phyloP scores from a whole-genome alignment of 352 stramenopile species.

The Thraustochytrium striatum region DNA sequence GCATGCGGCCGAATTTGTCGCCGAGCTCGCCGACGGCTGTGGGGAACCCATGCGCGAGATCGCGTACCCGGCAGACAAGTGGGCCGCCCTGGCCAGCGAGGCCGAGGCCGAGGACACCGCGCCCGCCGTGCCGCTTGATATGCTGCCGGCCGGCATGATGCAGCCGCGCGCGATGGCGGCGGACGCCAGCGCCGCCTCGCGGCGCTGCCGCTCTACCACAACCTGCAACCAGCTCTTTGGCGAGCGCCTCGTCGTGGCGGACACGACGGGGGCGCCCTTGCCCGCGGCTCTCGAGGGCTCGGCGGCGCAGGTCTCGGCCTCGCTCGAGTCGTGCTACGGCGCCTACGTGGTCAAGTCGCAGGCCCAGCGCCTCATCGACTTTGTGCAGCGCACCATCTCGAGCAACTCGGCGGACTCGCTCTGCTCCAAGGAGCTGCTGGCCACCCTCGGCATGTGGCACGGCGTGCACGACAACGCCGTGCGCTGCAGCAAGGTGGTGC shows the following conservation, averaged over 20 bases:
- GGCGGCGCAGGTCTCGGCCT: constrained; percentile 60
- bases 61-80: neutral
- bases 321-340: constrained; percentile 58
- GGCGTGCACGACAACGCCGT: constrained; percentile 63
- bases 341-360: constrained; percentile 24
- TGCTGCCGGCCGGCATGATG: neutral
- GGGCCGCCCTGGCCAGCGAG: neutral
- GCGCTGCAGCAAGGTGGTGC: constrained; percentile 59
- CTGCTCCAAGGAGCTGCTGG: constrained; percentile 54
- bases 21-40: constrained; percentile 1
- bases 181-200: neutral
- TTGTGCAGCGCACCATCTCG: constrained; percentile 56
- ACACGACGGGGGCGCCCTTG: constrained; percentile 60
- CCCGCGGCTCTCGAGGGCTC: constrained; percentile 60
- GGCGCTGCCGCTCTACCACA: neutral
- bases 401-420: constrained; percentile 49
- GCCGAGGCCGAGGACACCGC: constrained; percentile 1
- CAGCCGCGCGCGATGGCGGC: neutral
- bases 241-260: constrained; percentile 64
- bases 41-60: neutral
- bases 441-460: constrained; percentile 62
- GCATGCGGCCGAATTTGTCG: constrained; percentile 5
- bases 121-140: neutral
- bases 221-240: constrained; percentile 64
- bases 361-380: constrained; percentile 52